A percentile compares a stretch with the other conserved stretches of the same genome.
Conservation (phyloP, 176 grass and related monocot species). For the Carex myosuroides region DNA sequence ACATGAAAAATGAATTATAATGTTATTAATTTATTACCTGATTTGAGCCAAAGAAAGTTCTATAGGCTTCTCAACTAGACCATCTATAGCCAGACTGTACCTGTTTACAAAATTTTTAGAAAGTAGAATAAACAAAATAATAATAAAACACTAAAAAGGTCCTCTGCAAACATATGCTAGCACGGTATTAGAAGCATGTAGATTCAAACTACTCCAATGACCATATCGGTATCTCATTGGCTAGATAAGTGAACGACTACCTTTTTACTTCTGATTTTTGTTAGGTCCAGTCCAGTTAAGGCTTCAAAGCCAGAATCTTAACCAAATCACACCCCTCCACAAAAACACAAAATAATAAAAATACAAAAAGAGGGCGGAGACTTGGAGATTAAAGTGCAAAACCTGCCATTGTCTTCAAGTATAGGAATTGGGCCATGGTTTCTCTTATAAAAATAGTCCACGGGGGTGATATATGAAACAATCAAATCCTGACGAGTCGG, state of each 20-base stretch:
- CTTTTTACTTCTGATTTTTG: neutral
- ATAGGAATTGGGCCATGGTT: slow-evolving; percentile 95
- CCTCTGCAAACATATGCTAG: neutral
- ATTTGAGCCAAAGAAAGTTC: slow-evolving; percentile 72
- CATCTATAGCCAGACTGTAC: slow-evolving; percentile 64
- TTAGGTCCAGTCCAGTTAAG: neutral
- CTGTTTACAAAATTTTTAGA: slow-evolving; percentile 26
- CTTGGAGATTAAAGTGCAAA: slow-evolving; percentile 6
- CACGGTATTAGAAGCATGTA: neutral
- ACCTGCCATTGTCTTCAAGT: slow-evolving; percentile 70
- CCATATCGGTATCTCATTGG: neutral
- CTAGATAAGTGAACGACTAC: neutral
- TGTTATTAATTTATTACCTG: slow-evolving; percentile 43
- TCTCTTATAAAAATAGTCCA: slow-evolving; percentile 97
- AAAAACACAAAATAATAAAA: neutral
- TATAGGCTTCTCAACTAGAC: slow-evolving; percentile 62
- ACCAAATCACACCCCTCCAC: neutral
- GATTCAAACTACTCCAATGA: neutral
- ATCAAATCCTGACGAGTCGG: slow-evolving; percentile 56
- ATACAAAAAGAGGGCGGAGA: neutral
- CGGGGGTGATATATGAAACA: slow-evolving; percentile 70
- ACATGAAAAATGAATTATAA: neutral
- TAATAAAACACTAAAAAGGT: neutral
- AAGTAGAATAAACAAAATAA: neutral
- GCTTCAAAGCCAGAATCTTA: neutral